phyloP scores from a whole-genome alignment of 208 protist species.

The Herpetomonas tarakana region DNA sequence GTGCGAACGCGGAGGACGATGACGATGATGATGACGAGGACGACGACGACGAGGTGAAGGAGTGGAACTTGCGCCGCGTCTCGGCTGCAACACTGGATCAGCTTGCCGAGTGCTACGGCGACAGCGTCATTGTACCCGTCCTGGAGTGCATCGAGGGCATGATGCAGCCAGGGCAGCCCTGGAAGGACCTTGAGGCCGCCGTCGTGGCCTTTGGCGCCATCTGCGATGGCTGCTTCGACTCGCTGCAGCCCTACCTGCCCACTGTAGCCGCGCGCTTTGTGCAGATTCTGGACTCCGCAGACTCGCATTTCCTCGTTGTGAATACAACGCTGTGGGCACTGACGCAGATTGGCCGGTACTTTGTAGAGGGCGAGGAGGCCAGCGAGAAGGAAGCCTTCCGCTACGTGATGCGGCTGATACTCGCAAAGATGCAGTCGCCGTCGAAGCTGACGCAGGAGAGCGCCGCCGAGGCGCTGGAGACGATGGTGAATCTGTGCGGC shows the following conservation, averaged over 20 bases:
- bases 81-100: conserved; percentile 85
- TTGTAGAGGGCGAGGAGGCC: conserved; percentile 27
- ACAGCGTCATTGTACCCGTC: conserved; percentile 70
- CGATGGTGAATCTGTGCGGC: conserved; percentile 36
- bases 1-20: conserved; percentile 17
- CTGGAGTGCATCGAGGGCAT: conserved; percentile 75
- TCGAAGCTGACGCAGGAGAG: conserved; percentile 80
- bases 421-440: conserved; percentile 80
- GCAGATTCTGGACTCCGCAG: conserved; percentile 50
- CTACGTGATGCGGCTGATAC: conserved; percentile 39
- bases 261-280: conserved; percentile 73
- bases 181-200: conserved; percentile 84
- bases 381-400: conserved; percentile 19
- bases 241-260: conserved; percentile 73
- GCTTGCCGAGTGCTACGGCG: conserved; percentile 80
- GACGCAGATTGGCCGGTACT: conserved; percentile 62
- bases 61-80: conserved; percentile 92
- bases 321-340: conserved; percentile 91
- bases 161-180: conserved; percentile 60
- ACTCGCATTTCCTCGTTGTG: conserved; percentile 87
- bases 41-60: conserved; percentile 82
- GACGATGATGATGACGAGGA: conserved; percentile 79
- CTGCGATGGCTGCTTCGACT: conserved; percentile 86
- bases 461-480: conserved; percentile 60
- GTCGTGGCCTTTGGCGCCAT: conserved; percentile 93